Conservation (phyloP, 805 yeast genomes). For the Hyphopichia homilentoma region DNA sequence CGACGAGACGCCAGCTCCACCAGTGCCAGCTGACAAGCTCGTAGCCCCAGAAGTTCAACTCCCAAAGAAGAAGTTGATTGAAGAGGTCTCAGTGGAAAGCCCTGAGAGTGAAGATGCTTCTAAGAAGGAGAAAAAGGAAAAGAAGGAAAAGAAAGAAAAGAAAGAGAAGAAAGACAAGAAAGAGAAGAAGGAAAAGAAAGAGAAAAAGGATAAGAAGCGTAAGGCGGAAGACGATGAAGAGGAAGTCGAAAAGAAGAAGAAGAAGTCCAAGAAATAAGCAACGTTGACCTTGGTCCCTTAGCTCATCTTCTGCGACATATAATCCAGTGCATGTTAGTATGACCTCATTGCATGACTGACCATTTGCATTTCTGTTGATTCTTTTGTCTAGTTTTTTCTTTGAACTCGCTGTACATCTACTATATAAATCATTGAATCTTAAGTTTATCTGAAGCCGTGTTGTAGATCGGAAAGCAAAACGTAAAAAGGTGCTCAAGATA, state of each 20-base stretch:
- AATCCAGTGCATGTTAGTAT: no score
- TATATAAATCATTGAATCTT: neutral
- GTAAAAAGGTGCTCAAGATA: no score
- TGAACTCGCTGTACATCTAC: constrained; percentile 1
- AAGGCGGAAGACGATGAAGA: constrained; percentile 35
- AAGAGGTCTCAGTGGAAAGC: constrained; percentile 32
- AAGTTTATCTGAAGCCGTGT: neutral
- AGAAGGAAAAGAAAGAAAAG: constrained; percentile 46
- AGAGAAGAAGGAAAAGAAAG: constrained; percentile 60
- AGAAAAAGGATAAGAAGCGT: constrained; percentile 43
- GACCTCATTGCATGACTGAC: no score
- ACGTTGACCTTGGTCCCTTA: neutral
- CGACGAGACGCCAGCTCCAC: constrained; percentile 55
- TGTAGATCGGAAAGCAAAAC: neutral
- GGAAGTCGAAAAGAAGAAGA: constrained; percentile 47
- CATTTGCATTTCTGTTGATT: no score
- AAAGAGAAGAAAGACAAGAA: constrained; percentile 52
- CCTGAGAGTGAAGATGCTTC: constrained; percentile 15
- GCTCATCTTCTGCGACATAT: no score
- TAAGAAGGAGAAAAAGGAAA: constrained; percentile 34
- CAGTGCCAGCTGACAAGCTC: constrained; percentile 52
- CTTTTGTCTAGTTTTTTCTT: constrained; percentile 2
- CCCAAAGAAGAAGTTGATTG: constrained; percentile 50
- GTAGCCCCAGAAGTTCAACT: constrained; percentile 42
- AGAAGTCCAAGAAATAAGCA: constrained; percentile 41